Evolutionary conservation across 306 rosid genomes (phyloP).

Genomic region (Casuarina equisetifolia): DNA sequence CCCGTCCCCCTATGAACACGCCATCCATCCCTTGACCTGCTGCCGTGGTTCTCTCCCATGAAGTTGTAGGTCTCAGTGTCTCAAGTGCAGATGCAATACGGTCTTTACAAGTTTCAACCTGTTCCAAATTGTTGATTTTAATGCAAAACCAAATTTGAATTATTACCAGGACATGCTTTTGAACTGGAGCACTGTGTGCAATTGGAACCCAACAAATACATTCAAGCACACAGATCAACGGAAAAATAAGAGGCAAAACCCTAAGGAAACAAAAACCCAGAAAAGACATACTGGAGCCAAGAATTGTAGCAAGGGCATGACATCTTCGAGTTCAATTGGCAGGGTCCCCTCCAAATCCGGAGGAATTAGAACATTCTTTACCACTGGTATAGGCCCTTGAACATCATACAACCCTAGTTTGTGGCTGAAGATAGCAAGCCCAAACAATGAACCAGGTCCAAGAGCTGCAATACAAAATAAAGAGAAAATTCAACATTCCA

Average conservation of each 20-base stretch:
- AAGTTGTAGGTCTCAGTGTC: constrained; percentile 88
- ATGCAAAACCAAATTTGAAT: constrained; percentile 12
- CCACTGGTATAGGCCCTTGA: constrained; percentile 92
- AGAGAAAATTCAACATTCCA: constrained; percentile 18
- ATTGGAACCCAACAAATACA: neutral
- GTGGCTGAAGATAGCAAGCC: constrained; percentile 97
- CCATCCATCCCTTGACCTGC: constrained; percentile 93
- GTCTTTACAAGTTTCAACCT: constrained; percentile 95
- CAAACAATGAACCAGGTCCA: constrained; percentile 93
- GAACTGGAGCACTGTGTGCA: neutral
- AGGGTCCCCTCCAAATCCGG: constrained; percentile 75
- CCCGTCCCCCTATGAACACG: constrained; percentile 89
- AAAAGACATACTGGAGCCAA: constrained; percentile 87
- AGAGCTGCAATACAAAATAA: constrained; percentile 58
- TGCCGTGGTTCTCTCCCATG: constrained; percentile 95
- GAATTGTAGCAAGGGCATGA: constrained; percentile 93
- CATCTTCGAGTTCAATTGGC: constrained; percentile 85
- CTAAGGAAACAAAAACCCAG: neutral
- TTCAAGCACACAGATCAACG: neutral
- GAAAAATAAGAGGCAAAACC: constrained; percentile 1
- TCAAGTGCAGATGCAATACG: constrained; percentile 92
- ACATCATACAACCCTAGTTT: constrained; percentile 90
- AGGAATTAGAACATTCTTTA: constrained; percentile 86
- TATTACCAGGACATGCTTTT: constrained; percentile 7
- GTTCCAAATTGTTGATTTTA: constrained; percentile 31